These are phyloP conservation scores for Ophiocordyceps polyrhachis-furcata DNA, from an alignment of 2,329 filamentous ascomycete species.

Conservation along the genomic window DNA sequence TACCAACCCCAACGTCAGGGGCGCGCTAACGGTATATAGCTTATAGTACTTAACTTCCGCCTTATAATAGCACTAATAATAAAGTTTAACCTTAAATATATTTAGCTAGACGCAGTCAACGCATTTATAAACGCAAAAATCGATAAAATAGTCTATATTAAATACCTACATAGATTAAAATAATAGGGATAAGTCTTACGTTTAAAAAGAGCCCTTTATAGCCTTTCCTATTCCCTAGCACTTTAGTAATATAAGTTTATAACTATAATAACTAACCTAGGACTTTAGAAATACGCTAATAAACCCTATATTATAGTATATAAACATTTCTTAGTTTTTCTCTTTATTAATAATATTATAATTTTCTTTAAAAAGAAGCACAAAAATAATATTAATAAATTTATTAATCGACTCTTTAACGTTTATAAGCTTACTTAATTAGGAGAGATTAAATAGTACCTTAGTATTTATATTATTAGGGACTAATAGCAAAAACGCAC, in stretches of 20 bases:
- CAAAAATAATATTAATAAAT: no score
- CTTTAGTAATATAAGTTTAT: neutral
- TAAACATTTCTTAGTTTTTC: neutral
- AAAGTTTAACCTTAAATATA: conserved; percentile 1
- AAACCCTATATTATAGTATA: neutral
- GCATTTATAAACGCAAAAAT: conserved; percentile 1
- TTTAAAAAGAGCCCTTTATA: neutral
- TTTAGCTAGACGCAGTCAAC: conserved; percentile 3
- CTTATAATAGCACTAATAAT: conserved; percentile 1
- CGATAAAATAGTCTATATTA: conserved; percentile 1
- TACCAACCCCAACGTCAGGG: no score
- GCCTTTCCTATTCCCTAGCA: neutral
- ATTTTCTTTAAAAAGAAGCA: no score
- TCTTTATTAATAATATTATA: no score
- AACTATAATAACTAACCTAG: neutral
- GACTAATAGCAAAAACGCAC: no score
- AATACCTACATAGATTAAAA: neutral
- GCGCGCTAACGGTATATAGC: no score
- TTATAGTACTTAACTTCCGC: conserved; percentile 1
- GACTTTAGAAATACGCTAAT: neutral
- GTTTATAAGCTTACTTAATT: no score
- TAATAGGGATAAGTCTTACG: neutral
- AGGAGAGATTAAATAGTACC: no score
- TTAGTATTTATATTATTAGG: no score
- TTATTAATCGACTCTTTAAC: no score